Evolutionary conservation across 352 stramenopile genomes (phyloP).

Genomic region (Pythium pyrilobum): DNA sequence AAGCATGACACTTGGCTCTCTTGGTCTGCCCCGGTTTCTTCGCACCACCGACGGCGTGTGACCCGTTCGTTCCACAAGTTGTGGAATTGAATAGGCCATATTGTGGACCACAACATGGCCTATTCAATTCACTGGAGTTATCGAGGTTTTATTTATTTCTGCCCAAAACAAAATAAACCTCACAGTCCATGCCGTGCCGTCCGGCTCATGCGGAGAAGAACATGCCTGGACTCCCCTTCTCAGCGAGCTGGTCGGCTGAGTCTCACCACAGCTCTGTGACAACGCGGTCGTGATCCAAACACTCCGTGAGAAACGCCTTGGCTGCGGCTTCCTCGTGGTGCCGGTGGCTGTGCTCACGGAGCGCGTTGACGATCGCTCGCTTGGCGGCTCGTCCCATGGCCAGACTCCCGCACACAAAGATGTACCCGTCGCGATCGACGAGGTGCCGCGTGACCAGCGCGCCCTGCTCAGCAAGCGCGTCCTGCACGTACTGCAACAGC

Average conservation of each 20-base stretch:
- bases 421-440: conserved; percentile 44
- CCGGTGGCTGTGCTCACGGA: conserved; percentile 34
- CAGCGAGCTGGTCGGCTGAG: neutral
- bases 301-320: conserved; percentile 41
- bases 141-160: too few species aligned
- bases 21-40: too few species aligned
- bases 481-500: conserved; percentile 60
- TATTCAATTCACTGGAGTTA: neutral
- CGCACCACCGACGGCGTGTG: neutral
- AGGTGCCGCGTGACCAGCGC: conserved; percentile 55
- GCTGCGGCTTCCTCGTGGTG: conserved; percentile 26
- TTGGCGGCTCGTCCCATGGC: conserved; percentile 76
- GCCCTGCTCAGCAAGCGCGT: conserved; percentile 48
- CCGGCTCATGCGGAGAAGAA: too few species aligned
- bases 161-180: too few species aligned
- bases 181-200: too few species aligned
- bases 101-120: too few species aligned
- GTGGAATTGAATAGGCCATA: too few species aligned
- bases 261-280: conserved; percentile 74
- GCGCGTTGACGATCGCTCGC: conserved; percentile 41
- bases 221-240: neutral
- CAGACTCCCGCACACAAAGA: conserved; percentile 78
- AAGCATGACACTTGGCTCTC: too few species aligned
- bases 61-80: too few species aligned
- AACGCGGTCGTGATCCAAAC: conserved; percentile 36